Percentiles rank a stretch among this genome's conserved stretches.
These are phyloP conservation scores for Aristolochia californica DNA, from an alignment of 164 flowering plant species.

Conservation along the genomic window DNA sequence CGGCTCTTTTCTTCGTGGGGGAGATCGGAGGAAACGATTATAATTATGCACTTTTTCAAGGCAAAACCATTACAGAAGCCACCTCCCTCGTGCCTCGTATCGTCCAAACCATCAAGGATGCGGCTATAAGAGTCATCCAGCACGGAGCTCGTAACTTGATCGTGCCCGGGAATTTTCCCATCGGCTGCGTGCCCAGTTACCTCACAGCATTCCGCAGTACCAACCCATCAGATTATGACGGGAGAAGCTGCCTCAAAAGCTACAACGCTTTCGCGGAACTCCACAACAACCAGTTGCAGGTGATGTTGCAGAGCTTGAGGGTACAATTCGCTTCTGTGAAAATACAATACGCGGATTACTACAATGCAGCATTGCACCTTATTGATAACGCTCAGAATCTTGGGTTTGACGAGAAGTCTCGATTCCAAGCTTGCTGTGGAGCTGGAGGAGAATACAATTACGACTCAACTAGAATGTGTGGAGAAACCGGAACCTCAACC, in stretches of 20 bases:
- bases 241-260: constrained; percentile 7
- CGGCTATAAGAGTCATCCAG: constrained; percentile 1
- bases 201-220: neutral
- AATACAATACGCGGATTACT: constrained; percentile 16
- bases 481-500: no score
- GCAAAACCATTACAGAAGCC: neutral
- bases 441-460: no score
- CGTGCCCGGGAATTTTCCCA: constrained; percentile 9
- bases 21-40: neutral
- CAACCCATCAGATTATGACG: constrained; percentile 1
- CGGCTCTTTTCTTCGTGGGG: neutral
- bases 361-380: constrained; percentile 1
- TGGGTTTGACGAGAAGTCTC: no score
- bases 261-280: constrained; percentile 14
- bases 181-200: constrained; percentile 10
- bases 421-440: no score
- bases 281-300: constrained; percentile 15
- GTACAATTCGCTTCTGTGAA: neutral
- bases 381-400: neutral
- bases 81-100: neutral
- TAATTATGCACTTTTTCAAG: neutral
- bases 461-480: no score
- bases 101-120: neutral
- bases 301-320: constrained; percentile 6
- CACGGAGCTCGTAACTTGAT: constrained; percentile 4